Evolutionary conservation across 2,329 filamentous ascomycete genomes (phyloP).

Genomic region (Arachnomyces sp.): DNA sequence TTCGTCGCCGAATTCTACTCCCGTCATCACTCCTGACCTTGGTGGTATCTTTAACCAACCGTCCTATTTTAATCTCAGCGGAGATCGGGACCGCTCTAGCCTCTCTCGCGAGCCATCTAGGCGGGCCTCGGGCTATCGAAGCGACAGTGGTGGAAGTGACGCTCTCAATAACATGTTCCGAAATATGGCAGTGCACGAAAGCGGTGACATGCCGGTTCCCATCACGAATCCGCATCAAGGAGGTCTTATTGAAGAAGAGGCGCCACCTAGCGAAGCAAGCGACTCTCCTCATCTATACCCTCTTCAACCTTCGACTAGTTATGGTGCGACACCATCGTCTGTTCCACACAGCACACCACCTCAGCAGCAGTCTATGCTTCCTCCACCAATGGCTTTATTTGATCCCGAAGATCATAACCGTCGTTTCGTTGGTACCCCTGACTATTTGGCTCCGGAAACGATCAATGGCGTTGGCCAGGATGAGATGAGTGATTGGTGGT

Average conservation of each 20-base stretch:
- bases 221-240: constrained; percentile 14
- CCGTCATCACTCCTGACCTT: constrained; percentile 75
- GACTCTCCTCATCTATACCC: constrained; percentile 70
- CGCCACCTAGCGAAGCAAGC: constrained; percentile 61
- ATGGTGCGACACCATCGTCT: constrained; percentile 28
- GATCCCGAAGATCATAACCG: constrained; percentile 90
- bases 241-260: constrained; percentile 66
- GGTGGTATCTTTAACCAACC: constrained; percentile 65
- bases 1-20: constrained; percentile 70
- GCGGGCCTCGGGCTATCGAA: constrained; percentile 72
- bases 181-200: constrained; percentile 66
- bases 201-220: constrained; percentile 38
- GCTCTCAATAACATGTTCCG: constrained; percentile 74
- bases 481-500: constrained; percentile 99
- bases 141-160: constrained; percentile 89
- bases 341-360: constrained; percentile 35
- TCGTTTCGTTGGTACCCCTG: constrained; percentile 90
- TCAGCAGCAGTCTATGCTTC: constrained; percentile 68
- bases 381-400: constrained; percentile 86
- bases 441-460: constrained; percentile 94
- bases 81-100: constrained; percentile 41
- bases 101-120: constrained; percentile 55
- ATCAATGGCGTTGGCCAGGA: constrained; percentile 93
- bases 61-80: constrained; percentile 75
- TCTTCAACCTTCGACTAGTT: constrained; percentile 54